Evolutionary conservation across 208 protist species (phyloP).

Genomic region (Leishmania turanica): DNA sequence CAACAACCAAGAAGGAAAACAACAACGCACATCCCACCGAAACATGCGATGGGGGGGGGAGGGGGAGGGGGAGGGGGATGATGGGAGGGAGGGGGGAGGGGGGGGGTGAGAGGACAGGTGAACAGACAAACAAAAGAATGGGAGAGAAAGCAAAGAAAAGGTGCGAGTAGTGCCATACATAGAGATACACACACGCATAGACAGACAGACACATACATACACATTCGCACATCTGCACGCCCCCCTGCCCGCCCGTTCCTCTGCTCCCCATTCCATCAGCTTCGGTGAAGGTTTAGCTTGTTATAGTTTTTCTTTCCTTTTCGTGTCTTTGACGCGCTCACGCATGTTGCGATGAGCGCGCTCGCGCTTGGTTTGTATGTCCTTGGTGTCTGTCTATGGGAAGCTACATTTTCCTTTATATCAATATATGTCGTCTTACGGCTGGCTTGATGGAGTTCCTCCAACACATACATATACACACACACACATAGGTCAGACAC

Average conservation of each 20-base stretch:
- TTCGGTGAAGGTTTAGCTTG: background rate
- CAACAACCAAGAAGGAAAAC: background rate
- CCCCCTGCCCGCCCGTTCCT: background rate
- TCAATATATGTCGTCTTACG: background rate
- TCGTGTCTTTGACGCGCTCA: background rate
- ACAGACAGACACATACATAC: background rate
- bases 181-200: background rate
- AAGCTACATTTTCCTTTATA: background rate
- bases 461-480: background rate
- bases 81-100: no score
- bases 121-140: background rate
- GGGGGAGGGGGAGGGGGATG: no score
- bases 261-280: background rate
- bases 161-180: background rate
- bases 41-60: background rate
- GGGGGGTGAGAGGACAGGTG: background rate
- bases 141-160: background rate
- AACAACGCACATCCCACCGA: background rate
- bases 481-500: background rate
- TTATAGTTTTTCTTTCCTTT: background rate
- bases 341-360: background rate
- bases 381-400: background rate
- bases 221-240: background rate
- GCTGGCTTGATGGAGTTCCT: background rate
- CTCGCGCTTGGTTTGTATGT: background rate